Base-by-base conservation (phyloP, 208 protist species). In the Plasmodiophora brassicae region DNA sequence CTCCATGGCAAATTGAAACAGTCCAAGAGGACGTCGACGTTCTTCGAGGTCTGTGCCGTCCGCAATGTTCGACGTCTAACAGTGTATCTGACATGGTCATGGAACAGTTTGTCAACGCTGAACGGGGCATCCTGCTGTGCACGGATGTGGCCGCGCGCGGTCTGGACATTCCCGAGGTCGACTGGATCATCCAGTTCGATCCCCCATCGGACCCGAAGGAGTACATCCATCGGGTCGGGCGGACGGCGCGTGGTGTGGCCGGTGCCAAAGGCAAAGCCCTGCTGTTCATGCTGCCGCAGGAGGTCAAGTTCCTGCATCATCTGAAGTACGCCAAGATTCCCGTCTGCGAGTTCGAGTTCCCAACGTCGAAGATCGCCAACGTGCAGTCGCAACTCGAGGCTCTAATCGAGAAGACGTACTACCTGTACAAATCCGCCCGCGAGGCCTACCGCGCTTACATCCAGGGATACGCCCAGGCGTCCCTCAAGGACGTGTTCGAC, bases 151-250 rank as follows among this genome's bases (percentile, higher is more conserved):
- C 98, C 0, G 97, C 98, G 0, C 96, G 98, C 90, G 92, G 98
- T 25, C 93, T 99, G 0, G 98, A 99, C 92, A 99, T 99, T 91
- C 98, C 98, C 0, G 93, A 93, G 0, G 91, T 92, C 0, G 87
- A 99, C 94, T 99, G 98, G 97, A 99, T 99, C 86, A 96, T 99
- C 20, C 98, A 99, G 95, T 99, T 97, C 91, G 98, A 99, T 90
- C 97, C 98, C 5, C 97, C 98, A 25, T 98, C 99, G 94, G 97
- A 99, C 91, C 96, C 97, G n/a, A 98, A 97, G 86, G 99, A 99
- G 92, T 99, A 99, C 92, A 98, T 99, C 85, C 98, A 99, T 91
- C 94, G 98, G 71, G 98, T 99, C 1, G 98, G 98, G 35, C 95
- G 98, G 85, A 99, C 98, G 0, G 98, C 97, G 1, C 95, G 98